Evolutionary conservation across 176 grass and related monocot species (phyloP).

Genomic region (Oryza rufipogon): DNA sequence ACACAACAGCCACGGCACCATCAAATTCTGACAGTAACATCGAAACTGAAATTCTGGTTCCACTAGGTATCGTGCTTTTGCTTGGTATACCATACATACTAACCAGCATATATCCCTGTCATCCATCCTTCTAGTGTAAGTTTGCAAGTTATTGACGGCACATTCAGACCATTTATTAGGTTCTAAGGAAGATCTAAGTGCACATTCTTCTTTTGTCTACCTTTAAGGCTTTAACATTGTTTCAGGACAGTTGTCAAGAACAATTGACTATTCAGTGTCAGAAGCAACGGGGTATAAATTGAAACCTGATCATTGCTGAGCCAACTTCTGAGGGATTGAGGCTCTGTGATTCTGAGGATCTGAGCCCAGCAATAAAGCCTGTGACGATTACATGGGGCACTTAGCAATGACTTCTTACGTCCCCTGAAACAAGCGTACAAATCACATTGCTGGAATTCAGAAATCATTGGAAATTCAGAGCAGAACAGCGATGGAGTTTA

Average conservation of each 20-base stretch:
- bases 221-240: not conserved
- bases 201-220: not conserved
- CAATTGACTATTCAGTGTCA: not conserved
- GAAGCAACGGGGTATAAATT: not conserved
- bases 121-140: constrained; percentile 20
- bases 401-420: constrained; percentile 9
- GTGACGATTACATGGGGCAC: constrained; percentile 25
- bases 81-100: constrained; percentile 37
- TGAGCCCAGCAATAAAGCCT: constrained; percentile 23
- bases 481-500: not conserved
- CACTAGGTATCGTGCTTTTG: constrained; percentile 24
- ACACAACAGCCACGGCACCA: constrained; percentile 18
- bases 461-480: constrained; percentile 3
- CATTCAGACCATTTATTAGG: not conserved
- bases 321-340: not conserved
- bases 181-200: not conserved
- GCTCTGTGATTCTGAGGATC: not conserved
- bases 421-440: constrained; percentile 6
- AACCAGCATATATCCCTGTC: constrained; percentile 22
- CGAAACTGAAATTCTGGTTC: constrained; percentile 37
- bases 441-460: constrained; percentile 39
- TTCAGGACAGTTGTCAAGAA: constrained; percentile 1
- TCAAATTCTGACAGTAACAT: constrained; percentile 42
- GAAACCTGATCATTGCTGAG: not conserved
- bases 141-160: constrained; percentile 1